Conservation (phyloP, 202 grass and related monocot species). For the Carex arenaria region DNA sequence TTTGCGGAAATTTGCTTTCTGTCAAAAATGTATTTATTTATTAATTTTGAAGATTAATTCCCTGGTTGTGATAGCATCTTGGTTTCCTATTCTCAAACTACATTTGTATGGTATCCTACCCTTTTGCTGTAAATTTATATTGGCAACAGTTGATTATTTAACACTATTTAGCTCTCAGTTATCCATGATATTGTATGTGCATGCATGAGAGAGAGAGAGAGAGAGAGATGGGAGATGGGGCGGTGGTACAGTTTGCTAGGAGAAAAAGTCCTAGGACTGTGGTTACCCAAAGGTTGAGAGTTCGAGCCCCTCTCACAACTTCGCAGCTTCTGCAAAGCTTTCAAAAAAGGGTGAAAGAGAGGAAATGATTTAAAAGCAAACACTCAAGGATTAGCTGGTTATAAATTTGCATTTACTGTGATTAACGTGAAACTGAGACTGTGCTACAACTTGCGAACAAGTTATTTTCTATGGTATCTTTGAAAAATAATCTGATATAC, state of each 20-base stretch:
- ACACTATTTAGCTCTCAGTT: neutral
- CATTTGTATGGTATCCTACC: neutral
- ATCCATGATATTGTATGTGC: neutral
- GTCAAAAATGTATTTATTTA: neutral
- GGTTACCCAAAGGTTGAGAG: no score
- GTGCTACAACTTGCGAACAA: neutral
- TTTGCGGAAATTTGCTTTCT: neutral
- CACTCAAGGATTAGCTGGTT: neutral
- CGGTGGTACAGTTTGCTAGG: no score
- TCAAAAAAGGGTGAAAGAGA: no score
- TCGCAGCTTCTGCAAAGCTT: no score
- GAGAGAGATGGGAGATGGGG: no score
- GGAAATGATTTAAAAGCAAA: neutral
- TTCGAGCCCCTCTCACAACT: no score
- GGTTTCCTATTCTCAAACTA: neutral
- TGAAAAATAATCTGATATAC: conserved; percentile 8
- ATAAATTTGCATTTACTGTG: neutral
- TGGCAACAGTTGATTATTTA: neutral
- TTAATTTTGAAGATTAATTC: neutral
- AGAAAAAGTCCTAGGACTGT: no score
- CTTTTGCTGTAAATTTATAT: neutral
- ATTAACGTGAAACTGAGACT: neutral
- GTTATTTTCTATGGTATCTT: neutral
- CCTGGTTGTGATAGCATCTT: neutral
- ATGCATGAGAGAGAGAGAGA: neutral